Evolutionary conservation across 352 stramenopile genomes (phyloP), one percentile per base, ranked within the genome.

Genomic region (Phytopythium montanum): DNA sequence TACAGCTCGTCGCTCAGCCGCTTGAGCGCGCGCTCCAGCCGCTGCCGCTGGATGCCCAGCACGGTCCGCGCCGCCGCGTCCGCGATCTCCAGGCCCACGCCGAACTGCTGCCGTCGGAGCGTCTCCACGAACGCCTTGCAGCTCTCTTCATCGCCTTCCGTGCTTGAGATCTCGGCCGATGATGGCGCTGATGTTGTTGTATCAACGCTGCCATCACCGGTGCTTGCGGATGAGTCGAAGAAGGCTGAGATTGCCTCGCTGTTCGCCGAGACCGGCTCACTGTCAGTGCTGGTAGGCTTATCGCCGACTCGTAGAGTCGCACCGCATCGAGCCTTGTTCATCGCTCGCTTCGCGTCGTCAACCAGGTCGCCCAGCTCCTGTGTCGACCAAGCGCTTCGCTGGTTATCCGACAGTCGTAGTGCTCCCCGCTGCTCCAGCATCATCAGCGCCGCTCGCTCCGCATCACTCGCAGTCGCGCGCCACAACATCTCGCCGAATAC

Each of bases 1-100:
- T 95, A 95, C 5, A 95, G 66, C 41, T 95, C 87, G 51, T 92
- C 87, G 53, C 87, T 95, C 0, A 95, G 67, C 3, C 87, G 79
- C 60, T 94, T 92, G n/a, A 95, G 69, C 16, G 87, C 87, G 16
- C 87, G 79, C 46, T 94, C 85, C 10, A 95, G 69, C 6, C 87
- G 81, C 52, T 90, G 73, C 19, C 91, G 82, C 61, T 95, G 87
- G n/a, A 81, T 82, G 21, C 66, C 64, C 31, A 95, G 54, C 6
- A 95, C 81, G 13, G 63, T 63, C 0, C 67, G 75, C 10, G 82
- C 89, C 14, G 72, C 76, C 42, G 73, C 72, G 36, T 91, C 81
- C 14, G 73, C 68, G 41, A 88, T 81, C 31, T 86, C 62, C 5
- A 94, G 54, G 1, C 83, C 87, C 49, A 95, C 80, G 5, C 87